Evolutionary conservation across 2,329 filamentous ascomycete genomes (phyloP), one percentile per base, ranked within the genome.

Genomic region (Neurospora sp.): DNA sequence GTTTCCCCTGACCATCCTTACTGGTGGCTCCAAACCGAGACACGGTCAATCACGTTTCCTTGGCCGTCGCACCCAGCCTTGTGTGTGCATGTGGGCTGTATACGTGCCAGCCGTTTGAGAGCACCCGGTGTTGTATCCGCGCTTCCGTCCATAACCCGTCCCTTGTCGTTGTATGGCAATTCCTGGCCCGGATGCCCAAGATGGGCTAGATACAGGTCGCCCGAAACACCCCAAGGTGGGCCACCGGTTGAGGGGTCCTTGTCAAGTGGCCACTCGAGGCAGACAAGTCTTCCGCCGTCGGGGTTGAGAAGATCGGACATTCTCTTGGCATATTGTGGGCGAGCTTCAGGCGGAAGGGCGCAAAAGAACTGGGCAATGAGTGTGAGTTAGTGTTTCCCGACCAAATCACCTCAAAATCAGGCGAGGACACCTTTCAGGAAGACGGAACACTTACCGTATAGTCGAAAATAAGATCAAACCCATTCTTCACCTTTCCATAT

Each of bases 261-360:
- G 72, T 87, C 85, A 1, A 90, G 88, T 10, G 93, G 93, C 78
- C 91, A 96, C 78, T 97, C 93, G 72, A 97, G 85, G 79, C 88
- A 90, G 68, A 90, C 77, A 36, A 90, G 80, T 43, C 84, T 81
- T 28, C 87, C 87, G 33, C 74, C 77, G 10, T 70, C 75, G 6
- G 82, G 81, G 23, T 79, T 74, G 38, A 90, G 80, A 46, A 90
- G 81, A 46, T 83, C 77, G 15, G 80, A 75, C 79, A 87, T 85
- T 69, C 86, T 81, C 69, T 78, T 78, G 13, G 87, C 84, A 88
- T 87, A 90, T 23, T 76, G 77, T 3, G 83, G 81, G 23, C 88
- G 83, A 68, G 83, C 78, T 1, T 80, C 78, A 1, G 83, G 84
- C n/a, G 86, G 86, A 0, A 90, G 80, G 33, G 88, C 88, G 74